Evolutionary conservation across 176 grass and related monocot genomes (phyloP).

Genomic region (Panicum miliaceum): DNA sequence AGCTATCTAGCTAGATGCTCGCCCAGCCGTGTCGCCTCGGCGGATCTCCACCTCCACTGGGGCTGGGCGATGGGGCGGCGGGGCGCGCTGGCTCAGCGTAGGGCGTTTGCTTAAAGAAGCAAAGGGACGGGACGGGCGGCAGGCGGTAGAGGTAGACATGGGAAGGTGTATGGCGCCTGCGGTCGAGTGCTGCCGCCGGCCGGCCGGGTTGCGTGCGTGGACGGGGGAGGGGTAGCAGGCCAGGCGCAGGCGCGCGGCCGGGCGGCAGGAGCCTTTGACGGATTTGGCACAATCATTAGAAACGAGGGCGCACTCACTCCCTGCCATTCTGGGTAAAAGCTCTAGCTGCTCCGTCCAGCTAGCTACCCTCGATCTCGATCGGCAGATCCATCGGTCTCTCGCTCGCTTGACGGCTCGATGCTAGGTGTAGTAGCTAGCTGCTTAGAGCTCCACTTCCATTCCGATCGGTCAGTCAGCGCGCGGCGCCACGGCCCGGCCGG

Average conservation of each 20-base stretch:
- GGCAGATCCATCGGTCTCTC: neutral
- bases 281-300: constrained; percentile 87
- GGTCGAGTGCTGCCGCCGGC: neutral
- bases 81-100: too few relatives aligned
- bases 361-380: neutral
- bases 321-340: constrained; percentile 58
- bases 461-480: constrained; percentile 9
- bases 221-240: neutral
- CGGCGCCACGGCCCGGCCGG: neutral
- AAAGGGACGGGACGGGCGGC: constrained; percentile 14
- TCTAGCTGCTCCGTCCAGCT: neutral
- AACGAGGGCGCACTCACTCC: constrained; percentile 58
- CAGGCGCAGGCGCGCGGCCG: neutral
- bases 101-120: constrained; percentile 51
- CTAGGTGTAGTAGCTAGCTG: neutral
- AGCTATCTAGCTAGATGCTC: constrained; percentile 38
- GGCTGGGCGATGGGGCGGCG: neutral
- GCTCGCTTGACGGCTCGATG: neutral
- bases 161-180: constrained; percentile 25
- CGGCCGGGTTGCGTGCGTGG: neutral
- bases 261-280: constrained; percentile 46
- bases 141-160: constrained; percentile 45
- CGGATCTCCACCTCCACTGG: neutral
- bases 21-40: neutral
- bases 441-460: too few relatives aligned